Conservation (phyloP, 2,329 filamentous ascomycete genomes). For the Immersiporthe knoxdaviesiana region DNA sequence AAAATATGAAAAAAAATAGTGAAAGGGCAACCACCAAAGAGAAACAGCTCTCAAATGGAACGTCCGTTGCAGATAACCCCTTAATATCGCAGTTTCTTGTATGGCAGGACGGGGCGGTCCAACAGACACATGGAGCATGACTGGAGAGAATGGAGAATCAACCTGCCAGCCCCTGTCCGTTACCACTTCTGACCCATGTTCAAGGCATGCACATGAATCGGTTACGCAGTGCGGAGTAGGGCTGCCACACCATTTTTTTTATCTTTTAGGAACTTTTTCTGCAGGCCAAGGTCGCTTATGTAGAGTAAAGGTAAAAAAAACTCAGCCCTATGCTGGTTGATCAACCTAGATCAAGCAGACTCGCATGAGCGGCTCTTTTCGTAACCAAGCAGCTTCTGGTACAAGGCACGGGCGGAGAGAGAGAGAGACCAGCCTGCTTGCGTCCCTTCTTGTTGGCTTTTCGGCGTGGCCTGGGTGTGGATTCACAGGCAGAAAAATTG, state of each 20-base stretch:
- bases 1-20: background rate
- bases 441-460: background rate
- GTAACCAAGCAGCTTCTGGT: too few relatives aligned
- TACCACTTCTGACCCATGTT: background rate
- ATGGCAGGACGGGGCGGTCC: background rate
- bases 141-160: background rate
- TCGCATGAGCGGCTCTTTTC: background rate
- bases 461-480: background rate
- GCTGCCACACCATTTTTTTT: background rate
- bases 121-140: background rate
- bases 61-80: background rate
- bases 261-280: background rate
- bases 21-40: background rate
- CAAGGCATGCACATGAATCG: background rate
- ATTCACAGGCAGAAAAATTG: background rate
- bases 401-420: too few relatives aligned
- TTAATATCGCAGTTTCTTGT: constrained; percentile 1
- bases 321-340: background rate
- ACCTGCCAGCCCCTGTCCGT: background rate
- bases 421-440: background rate
- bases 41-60: background rate
- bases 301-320: too few relatives aligned
- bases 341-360: background rate
- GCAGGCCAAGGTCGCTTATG: too few relatives aligned
- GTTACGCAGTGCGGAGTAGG: background rate